phyloP scores from a whole-genome alignment of 2,329 filamentous ascomycete genomes.

The Fusarium concolor region DNA sequence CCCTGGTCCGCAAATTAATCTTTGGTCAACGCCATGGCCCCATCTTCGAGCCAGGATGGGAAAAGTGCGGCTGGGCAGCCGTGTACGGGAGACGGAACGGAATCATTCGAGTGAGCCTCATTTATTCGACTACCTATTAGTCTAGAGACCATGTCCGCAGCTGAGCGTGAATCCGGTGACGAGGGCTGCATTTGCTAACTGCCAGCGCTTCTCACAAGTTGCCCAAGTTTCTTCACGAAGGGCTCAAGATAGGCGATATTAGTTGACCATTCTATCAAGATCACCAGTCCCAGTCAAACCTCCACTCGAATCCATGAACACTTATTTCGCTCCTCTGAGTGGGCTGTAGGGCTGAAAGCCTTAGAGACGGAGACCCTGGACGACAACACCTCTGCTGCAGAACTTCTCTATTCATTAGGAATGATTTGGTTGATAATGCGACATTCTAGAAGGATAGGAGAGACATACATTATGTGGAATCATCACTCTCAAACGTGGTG shows the following conservation, averaged over 20 bases:
- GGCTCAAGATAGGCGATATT: neutral
- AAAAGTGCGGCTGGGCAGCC: constrained; percentile 17
- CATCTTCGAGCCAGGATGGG: constrained; percentile 13
- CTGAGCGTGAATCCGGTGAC: neutral
- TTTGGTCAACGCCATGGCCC: constrained; percentile 23
- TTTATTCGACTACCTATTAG: neutral
- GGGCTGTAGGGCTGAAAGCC: constrained; percentile 34
- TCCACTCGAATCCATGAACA: constrained; percentile 1
- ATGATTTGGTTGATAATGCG: neutral
- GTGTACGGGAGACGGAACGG: constrained; percentile 17
- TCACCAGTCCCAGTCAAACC: constrained; percentile 9
- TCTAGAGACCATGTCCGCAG: neutral
- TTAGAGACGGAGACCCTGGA: neutral
- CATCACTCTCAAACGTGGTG: neutral
- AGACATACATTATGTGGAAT: neutral
- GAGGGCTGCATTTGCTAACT: constrained; percentile 1
- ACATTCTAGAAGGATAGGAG: neutral
- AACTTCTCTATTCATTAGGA: constrained; percentile 2
- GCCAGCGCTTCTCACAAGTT: neutral
- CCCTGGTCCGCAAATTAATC: constrained; percentile 19
- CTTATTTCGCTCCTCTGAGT: constrained; percentile 12
- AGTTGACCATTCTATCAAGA: neutral
- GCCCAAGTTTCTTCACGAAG: neutral
- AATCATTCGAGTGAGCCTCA: constrained; percentile 35
- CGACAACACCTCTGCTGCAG: neutral